Evolutionary conservation across 768 basidiomycete species (phyloP).

Genomic region (Cyathus striatus): DNA sequence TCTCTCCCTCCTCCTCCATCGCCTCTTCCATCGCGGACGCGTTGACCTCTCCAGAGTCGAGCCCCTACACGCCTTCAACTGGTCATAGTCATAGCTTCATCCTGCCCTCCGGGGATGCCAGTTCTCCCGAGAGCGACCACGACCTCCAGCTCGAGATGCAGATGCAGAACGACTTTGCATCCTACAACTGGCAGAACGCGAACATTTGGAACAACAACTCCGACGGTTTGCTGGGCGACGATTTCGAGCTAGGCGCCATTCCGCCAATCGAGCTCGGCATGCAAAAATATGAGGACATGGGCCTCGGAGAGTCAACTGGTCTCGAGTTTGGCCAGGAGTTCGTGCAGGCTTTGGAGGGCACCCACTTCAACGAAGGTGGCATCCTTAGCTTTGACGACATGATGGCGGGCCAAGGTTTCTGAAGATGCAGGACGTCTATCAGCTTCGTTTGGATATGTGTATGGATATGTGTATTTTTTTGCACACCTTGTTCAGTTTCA

Average conservation of each 20-base stretch:
- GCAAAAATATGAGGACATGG: slow-evolving; percentile 30
- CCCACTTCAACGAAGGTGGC: slow-evolving; percentile 18
- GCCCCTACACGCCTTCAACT: slow-evolving; percentile 45
- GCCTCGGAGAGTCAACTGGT: slow-evolving; percentile 13
- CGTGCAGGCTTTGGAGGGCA: slow-evolving; percentile 20
- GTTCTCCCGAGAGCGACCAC: slow-evolving; percentile 25
- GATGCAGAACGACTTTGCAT: slow-evolving; percentile 31
- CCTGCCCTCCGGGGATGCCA: no score
- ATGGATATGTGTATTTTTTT: slow-evolving; percentile 10
- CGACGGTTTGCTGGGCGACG: slow-evolving; percentile 44
- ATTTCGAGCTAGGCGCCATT: slow-evolving; percentile 64
- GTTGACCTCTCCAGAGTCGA: slow-evolving; percentile 41
- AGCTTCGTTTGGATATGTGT: slow-evolving; percentile 28
- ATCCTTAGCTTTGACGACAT: slow-evolving; percentile 37
- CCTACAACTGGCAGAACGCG: slow-evolving; percentile 28
- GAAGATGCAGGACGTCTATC: slow-evolving; percentile 29
- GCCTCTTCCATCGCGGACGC: slow-evolving; percentile 44
- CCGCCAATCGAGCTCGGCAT: slow-evolving; percentile 59
- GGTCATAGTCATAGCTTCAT: slow-evolving; percentile 7
- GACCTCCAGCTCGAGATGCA: slow-evolving; percentile 34
- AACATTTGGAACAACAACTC: slow-evolving; percentile 25
- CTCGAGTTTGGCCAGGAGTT: slow-evolving; percentile 28
- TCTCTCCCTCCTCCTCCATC: slow-evolving; percentile 46
- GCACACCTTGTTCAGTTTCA: slow-evolving; percentile 11
- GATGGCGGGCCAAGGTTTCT: slow-evolving; percentile 31